phyloP scores from a whole-genome alignment of 2,329 filamentous ascomycete species.

The Paecilomyces sp. region DNA sequence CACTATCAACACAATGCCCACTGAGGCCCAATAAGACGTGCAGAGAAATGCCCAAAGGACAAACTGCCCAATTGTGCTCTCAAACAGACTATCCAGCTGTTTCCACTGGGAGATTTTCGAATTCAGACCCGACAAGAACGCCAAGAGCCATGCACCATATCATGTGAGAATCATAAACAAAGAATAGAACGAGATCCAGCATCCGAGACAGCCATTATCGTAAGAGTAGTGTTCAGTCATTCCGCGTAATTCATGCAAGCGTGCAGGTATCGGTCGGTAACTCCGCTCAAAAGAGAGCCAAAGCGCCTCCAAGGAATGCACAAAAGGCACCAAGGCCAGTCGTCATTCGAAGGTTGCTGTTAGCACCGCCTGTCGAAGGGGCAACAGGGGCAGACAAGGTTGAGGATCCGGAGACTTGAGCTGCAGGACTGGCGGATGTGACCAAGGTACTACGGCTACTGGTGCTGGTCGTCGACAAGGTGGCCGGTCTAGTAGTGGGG shows the following conservation, averaged over 20 bases:
- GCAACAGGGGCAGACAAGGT: conserved; percentile 8
- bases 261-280: neutral
- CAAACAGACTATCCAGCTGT: neutral
- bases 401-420: conserved; percentile 2
- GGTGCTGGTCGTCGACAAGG: neutral
- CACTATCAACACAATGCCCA: neutral
- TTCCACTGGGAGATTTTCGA: neutral
- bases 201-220: neutral
- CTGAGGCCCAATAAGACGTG: neutral
- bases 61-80: neutral
- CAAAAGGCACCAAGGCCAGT: conserved; percentile 13
- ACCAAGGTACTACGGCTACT: conserved; percentile 4
- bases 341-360: conserved; percentile 6
- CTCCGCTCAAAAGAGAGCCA: conserved; percentile 14
- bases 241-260: neutral
- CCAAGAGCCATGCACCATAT: neutral
- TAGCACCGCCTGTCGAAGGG: conserved; percentile 12
- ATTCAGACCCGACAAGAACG: neutral
- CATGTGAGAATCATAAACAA: neutral
- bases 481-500: conserved; percentile 27
- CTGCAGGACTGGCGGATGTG: conserved; percentile 1
- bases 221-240: neutral
- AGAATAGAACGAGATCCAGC: neutral
- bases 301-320: conserved; percentile 13
- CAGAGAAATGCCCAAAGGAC: neutral